phyloP scores from a whole-genome alignment of 768 basidiomycete species.

The Calocybe cyanea region DNA sequence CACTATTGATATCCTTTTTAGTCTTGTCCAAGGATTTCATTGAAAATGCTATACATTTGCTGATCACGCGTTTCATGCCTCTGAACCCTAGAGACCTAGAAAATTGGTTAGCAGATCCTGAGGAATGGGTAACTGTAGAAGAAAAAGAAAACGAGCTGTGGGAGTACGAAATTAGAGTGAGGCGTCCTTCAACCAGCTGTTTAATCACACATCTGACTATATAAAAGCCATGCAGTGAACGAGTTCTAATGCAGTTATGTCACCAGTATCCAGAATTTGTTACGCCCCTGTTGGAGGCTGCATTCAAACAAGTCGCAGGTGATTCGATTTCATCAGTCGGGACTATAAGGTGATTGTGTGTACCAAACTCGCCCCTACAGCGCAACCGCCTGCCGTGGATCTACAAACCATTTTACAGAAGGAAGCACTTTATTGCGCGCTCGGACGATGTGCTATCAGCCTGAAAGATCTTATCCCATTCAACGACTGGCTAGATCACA shows the following conservation, averaged over 20 bases:
- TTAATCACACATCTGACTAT: background rate
- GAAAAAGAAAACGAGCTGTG: conserved; percentile 89
- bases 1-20: conserved; percentile 20
- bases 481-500: conserved; percentile 61
- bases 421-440: conserved; percentile 84
- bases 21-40: conserved; percentile 70
- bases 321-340: conserved; percentile 9
- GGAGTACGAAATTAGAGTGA: conserved; percentile 88
- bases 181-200: conserved; percentile 20
- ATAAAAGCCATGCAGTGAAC: conserved; percentile 82
- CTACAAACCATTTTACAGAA: conserved; percentile 67
- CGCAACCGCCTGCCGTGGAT: conserved; percentile 42
- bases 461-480: conserved; percentile 66
- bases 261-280: conserved; percentile 68
- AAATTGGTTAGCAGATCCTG: conserved; percentile 83
- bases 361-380: conserved; percentile 19
- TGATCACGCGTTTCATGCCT: conserved; percentile 84
- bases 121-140: conserved; percentile 91
- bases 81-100: conserved; percentile 79
- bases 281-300: conserved; percentile 56
- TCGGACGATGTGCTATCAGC: conserved; percentile 74
- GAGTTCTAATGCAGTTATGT: conserved; percentile 81
- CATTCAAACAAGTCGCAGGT: conserved; percentile 64
- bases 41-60: conserved; percentile 64
- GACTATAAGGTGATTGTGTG: background rate